Percentiles rank a stretch among this genome's conserved stretches.
Conservation (phyloP, 176 grass and related monocot genomes). For the Ananas comosus region DNA sequence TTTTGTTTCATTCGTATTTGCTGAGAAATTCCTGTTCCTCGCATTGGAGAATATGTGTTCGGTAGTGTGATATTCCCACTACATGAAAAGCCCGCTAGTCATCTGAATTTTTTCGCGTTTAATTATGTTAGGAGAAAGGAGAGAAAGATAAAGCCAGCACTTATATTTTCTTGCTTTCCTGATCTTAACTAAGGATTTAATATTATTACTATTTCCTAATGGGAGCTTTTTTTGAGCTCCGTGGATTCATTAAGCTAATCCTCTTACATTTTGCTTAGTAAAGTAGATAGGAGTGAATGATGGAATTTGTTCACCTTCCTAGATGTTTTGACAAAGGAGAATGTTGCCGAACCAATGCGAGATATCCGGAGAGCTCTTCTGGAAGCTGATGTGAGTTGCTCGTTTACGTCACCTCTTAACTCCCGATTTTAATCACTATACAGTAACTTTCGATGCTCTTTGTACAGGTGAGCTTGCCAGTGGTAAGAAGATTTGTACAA, state of each 20-base stretch:
- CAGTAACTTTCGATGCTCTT: not conserved
- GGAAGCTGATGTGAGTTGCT: slow-evolving; percentile 87
- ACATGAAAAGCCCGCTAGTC: no score
- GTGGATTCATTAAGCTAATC: not conserved
- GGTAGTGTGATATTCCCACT: not conserved
- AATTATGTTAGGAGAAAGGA: no score
- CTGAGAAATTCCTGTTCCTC: not conserved
- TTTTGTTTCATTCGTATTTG: not conserved
- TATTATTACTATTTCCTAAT: not conserved
- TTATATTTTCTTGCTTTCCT: no score
- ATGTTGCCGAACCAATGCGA: slow-evolving; percentile 84
- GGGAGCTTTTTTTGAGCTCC: not conserved
- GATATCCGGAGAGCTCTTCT: slow-evolving; percentile 94
- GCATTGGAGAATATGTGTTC: not conserved
- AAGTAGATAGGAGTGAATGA: not conserved
- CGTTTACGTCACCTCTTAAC: no score
- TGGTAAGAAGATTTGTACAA: slow-evolving; percentile 75
- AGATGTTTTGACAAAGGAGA: slow-evolving; percentile 89
- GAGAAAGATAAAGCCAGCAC: no score
- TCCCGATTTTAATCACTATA: no score
- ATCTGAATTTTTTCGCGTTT: no score
- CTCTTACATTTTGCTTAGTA: slow-evolving; percentile 3
- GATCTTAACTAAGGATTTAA: no score
- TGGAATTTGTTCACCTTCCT: slow-evolving; percentile 14
- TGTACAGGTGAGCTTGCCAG: slow-evolving; percentile 78